Conservation (phyloP, 2,329 filamentous ascomycete species). For the Phoma sp. region DNA sequence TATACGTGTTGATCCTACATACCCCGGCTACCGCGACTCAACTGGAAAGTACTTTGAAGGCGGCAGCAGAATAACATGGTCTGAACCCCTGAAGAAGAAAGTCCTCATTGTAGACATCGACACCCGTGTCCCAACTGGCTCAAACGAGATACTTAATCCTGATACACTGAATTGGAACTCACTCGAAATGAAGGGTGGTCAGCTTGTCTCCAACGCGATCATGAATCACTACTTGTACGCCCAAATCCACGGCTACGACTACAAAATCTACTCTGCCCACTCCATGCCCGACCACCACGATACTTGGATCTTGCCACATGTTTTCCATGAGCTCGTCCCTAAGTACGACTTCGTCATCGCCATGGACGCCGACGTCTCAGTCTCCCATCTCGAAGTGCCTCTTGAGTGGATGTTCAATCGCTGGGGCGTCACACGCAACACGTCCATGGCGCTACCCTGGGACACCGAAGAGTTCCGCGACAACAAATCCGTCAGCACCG, state of each 20-base stretch:
- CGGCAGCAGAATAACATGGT: slow-evolving; percentile 26
- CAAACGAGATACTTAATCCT: slow-evolving; percentile 40
- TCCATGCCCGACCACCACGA: slow-evolving; percentile 46
- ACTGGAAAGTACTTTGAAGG: slow-evolving; percentile 20
- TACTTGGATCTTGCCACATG: slow-evolving; percentile 56
- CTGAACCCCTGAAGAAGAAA: slow-evolving; percentile 27
- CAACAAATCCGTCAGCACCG: slow-evolving; percentile 43
- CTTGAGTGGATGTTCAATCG: slow-evolving; percentile 59
- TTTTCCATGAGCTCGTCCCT: slow-evolving; percentile 50
- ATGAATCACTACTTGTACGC: slow-evolving; percentile 11
- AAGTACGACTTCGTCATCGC: slow-evolving; percentile 55
- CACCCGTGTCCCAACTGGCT: slow-evolving; percentile 42
- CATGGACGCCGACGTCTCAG: slow-evolving; percentile 55
- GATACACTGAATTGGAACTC: slow-evolving; percentile 45
- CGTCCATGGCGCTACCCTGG: slow-evolving; percentile 48
- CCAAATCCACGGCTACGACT: slow-evolving; percentile 53
- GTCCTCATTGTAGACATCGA: slow-evolving; percentile 44
- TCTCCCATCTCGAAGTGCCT: slow-evolving; percentile 54
- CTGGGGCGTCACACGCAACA: slow-evolving; percentile 53
- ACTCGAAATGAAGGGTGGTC: slow-evolving; percentile 26
- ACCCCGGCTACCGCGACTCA: slow-evolving; percentile 20
- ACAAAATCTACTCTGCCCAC: slow-evolving; percentile 52
- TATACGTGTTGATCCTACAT: slow-evolving; percentile 23
- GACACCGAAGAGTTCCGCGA: slow-evolving; percentile 36
- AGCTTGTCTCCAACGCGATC: slow-evolving; percentile 39